A percentile compares a stretch with the other conserved stretches of the same genome.
Evolutionary conservation across 2,329 filamentous ascomycete genomes (phyloP).

Genomic region (Neonectria hederae): DNA sequence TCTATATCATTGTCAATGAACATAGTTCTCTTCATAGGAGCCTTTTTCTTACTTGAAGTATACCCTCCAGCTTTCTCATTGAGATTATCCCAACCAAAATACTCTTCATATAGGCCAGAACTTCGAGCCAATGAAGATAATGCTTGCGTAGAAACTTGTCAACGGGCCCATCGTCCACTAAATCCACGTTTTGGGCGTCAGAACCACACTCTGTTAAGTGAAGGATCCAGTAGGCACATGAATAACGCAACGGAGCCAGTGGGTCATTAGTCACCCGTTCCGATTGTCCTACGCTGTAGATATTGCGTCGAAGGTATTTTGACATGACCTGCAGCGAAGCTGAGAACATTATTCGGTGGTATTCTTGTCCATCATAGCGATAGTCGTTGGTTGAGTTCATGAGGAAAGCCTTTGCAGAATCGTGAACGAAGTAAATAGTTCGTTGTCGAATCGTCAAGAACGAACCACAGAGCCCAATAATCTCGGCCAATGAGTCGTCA

Average conservation of each 20-base stretch:
- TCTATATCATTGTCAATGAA: background rate
- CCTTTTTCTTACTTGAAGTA: background rate
- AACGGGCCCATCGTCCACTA: background rate
- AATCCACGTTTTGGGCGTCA: background rate
- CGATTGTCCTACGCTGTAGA: constrained; percentile 33
- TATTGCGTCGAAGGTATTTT: constrained; percentile 46
- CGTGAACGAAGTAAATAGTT: constrained; percentile 51
- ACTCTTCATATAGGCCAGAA: background rate
- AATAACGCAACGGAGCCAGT: background rate
- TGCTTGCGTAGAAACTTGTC: background rate
- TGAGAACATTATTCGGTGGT: constrained; percentile 47
- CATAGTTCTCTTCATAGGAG: background rate
- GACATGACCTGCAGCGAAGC: constrained; percentile 47
- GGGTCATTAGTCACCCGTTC: background rate
- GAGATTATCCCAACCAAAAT: background rate
- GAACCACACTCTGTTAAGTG: background rate
- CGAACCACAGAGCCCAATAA: constrained; percentile 42
- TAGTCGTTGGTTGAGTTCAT: constrained; percentile 35
- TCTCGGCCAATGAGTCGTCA: background rate
- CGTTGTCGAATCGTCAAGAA: constrained; percentile 49
- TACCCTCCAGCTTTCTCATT: background rate
- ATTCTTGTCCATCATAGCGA: constrained; percentile 34
- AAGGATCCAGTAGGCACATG: background rate
- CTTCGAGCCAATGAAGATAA: constrained; percentile 5
- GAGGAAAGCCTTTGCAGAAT: constrained; percentile 53